Base-by-base conservation (phyloP, 2,329 filamentous ascomycete genomes). In the Alternaria sp. region DNA sequence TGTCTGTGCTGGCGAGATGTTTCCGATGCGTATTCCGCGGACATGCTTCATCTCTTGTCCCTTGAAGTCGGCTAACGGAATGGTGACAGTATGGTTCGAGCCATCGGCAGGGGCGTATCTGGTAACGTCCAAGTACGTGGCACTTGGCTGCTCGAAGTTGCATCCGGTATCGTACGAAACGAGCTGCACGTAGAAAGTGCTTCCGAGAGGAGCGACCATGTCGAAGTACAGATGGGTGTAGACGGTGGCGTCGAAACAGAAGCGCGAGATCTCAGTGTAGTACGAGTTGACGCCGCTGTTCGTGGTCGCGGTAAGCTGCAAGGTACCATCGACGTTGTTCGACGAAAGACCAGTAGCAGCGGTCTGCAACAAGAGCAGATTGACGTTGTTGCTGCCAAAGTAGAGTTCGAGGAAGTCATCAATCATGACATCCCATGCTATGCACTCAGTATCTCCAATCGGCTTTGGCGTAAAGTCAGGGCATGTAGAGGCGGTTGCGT, bases 311-410 rank as follows among this genome's bases (percentile, higher is more conserved):
- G 60, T 62, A 10, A 62, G 60, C 19, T 62, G 60, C 30, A 62
- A 28, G 15, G 60, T 62, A 17, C 60, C 60, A 21, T 59, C 56
- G 4, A 62, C 25, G 19, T 62, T 62, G 8, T 59, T 62, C 5
- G 60, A 59, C 44, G 60, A 54, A 32, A 62, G 60, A 3, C 60
- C 60, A n/a, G 44, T 62, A 10, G 60, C 60, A 21, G 40, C 5
- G 1, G 60, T 62, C 21, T 62, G 55, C 50, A 62, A 45, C 19
- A 62, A 23, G 13, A 62, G 60, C 12, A 62, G 6, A 30, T 62
- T 62, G 44, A 62, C 56, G 17, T 59, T 59, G n/a, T 62, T 62
- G 60, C 50, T 62, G 44, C 60, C 60, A 40, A 62, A 62, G 56
- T 62, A 62, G 11, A 62, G 60, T 25, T 62, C 60, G 11, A 62